phyloP scores from a whole-genome alignment of 805 yeast species.

The Barnettozyma vustinii region DNA sequence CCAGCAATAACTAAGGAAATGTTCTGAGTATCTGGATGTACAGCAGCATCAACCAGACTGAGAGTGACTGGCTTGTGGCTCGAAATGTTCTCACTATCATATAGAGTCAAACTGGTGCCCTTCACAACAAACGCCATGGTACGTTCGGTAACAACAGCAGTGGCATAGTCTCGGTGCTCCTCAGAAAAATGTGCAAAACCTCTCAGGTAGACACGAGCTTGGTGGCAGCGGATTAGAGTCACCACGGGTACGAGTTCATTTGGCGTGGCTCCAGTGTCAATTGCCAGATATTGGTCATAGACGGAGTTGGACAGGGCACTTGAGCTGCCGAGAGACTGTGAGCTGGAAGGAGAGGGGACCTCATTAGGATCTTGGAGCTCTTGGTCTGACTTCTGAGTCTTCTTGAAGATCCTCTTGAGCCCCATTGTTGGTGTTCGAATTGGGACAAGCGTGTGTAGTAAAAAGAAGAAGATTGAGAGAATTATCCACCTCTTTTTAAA shows the following conservation, averaged over 20 bases:
- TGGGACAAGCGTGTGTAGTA: neutral
- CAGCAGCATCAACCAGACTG: slow-evolving; percentile 17
- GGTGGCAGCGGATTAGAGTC: slow-evolving; percentile 62
- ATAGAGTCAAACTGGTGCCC: slow-evolving; percentile 53
- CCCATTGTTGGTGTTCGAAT: neutral
- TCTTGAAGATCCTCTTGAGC: neutral
- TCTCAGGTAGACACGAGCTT: neutral
- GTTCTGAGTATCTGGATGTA: slow-evolving; percentile 3
- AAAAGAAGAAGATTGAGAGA: neutral
- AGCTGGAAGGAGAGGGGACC: neutral
- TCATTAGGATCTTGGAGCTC: neutral
- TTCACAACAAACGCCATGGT: slow-evolving; percentile 26
- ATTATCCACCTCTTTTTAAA: neutral
- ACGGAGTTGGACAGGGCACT: slow-evolving; percentile 1
- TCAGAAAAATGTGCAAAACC: slow-evolving; percentile 2
- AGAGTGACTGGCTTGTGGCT: slow-evolving; percentile 36
- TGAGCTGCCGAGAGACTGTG: neutral
- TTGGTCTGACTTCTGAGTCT: neutral
- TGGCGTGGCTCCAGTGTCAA: slow-evolving; percentile 32
- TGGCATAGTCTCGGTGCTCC: neutral
- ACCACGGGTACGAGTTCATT: slow-evolving; percentile 69
- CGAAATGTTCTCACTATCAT: slow-evolving; percentile 20
- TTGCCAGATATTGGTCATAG: slow-evolving; percentile 11
- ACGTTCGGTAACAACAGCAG: neutral
- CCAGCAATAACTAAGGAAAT: neutral